Evolutionary conservation across 176 grass and related monocot genomes (phyloP).

Genomic region (Avena atlantica): DNA sequence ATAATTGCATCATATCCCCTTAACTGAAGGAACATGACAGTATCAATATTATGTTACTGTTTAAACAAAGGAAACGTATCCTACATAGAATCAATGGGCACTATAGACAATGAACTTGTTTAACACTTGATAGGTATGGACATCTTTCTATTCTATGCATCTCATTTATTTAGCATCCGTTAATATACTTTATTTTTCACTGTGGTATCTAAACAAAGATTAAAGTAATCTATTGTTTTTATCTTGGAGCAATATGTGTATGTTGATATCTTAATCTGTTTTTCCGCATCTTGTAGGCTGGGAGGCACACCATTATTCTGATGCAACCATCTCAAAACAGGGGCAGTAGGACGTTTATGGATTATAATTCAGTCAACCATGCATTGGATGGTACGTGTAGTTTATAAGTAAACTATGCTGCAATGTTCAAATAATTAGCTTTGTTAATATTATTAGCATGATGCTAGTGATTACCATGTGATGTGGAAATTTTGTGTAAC

Average conservation of each 20-base stretch:
- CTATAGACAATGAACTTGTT: constrained; percentile 24
- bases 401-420: constrained; percentile 22
- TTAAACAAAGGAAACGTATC: background rate
- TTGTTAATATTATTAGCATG: constrained; percentile 14
- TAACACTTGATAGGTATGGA: background rate
- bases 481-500: background rate
- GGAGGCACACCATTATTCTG: constrained; percentile 96
- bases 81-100: background rate
- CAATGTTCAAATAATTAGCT: background rate
- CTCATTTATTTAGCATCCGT: constrained; percentile 11
- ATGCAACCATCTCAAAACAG: constrained; percentile 92
- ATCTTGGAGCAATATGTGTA: background rate
- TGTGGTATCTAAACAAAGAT: background rate
- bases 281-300: constrained; percentile 62
- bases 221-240: constrained; percentile 12
- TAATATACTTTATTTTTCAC: background rate
- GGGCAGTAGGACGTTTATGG: constrained; percentile 87
- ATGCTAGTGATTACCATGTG: background rate
- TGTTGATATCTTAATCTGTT: constrained; percentile 28
- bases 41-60: background rate
- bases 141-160: constrained; percentile 9
- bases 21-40: background rate
- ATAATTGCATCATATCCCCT: constrained; percentile 18
- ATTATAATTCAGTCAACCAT: constrained; percentile 93
- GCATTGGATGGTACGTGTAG: constrained; percentile 85